Percentiles rank a stretch among this genome's conserved stretches.
phyloP scores from a whole-genome alignment of 2,329 filamentous ascomycete species.

The Didymella exigua region DNA sequence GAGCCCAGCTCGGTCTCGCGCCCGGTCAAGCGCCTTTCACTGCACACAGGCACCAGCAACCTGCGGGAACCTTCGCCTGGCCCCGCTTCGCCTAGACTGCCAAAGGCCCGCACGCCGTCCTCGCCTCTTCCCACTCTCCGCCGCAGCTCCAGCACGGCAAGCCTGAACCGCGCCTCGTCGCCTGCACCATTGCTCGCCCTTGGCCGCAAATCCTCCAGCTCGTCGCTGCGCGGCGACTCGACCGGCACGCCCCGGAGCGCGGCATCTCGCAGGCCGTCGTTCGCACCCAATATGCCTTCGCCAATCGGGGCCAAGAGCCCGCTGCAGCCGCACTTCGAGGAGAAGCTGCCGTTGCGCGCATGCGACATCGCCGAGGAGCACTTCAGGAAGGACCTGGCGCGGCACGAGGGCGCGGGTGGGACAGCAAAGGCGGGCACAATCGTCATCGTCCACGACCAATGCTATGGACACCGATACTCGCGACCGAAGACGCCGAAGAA shows the following conservation, averaged over 20 bases:
- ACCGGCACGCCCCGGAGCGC: slow-evolving; percentile 44
- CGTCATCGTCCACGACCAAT: slow-evolving; percentile 89
- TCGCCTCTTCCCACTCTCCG: slow-evolving; percentile 44
- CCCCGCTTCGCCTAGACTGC: slow-evolving; percentile 30
- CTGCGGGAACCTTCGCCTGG: slow-evolving; percentile 39
- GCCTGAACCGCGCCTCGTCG: slow-evolving; percentile 46
- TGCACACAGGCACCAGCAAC: slow-evolving; percentile 41
- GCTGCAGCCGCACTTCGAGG: slow-evolving; percentile 45
- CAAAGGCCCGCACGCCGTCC: slow-evolving; percentile 30
- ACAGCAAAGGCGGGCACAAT: slow-evolving; percentile 64
- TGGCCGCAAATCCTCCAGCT: slow-evolving; percentile 51
- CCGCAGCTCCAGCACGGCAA: slow-evolving; percentile 53
- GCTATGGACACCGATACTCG: slow-evolving; percentile 92
- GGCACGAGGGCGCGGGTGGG: slow-evolving; percentile 59
- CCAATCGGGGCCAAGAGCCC: slow-evolving; percentile 50
- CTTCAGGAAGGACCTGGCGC: slow-evolving; percentile 71
- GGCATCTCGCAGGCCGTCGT: slow-evolving; percentile 52
- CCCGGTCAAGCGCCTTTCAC: slow-evolving; percentile 46
- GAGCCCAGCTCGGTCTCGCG: slow-evolving; percentile 41
- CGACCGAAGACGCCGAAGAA: slow-evolving; percentile 77
- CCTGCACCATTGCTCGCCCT: slow-evolving; percentile 50
- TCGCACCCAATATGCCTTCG: slow-evolving; percentile 49
- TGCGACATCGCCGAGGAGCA: slow-evolving; percentile 68
- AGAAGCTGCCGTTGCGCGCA: slow-evolving; percentile 55
- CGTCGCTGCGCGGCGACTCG: slow-evolving; percentile 50